Evolutionary conservation across 306 rosid species (phyloP).

Genomic region (Lathyrus oleraceus): DNA sequence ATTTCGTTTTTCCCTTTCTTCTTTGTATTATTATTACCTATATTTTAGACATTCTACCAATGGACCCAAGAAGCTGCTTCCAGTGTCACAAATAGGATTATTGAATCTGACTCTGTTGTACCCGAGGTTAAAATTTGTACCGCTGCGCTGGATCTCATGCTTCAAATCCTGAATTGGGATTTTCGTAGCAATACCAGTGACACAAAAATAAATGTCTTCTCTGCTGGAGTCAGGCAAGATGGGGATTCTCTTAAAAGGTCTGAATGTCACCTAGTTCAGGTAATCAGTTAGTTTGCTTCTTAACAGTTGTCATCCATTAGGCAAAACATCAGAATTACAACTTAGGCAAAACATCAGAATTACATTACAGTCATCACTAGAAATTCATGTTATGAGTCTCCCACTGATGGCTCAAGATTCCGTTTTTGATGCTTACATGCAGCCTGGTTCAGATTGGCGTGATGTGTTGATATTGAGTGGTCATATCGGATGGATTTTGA

Average conservation of each 20-base stretch:
- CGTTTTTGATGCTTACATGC: conserved; percentile 47
- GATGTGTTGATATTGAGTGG: conserved; percentile 74
- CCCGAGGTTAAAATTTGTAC: conserved; percentile 88
- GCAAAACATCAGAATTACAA: background rate
- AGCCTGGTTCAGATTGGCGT: conserved; percentile 93
- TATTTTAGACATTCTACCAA: conserved; percentile 65
- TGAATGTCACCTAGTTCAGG: conserved; percentile 89
- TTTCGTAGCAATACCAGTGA: conserved; percentile 51
- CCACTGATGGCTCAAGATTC: conserved; percentile 26
- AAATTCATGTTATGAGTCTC: conserved; percentile 27
- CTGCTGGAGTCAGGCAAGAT: conserved; percentile 59
- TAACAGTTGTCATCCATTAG: conserved; percentile 24
- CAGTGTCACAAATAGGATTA: conserved; percentile 72
- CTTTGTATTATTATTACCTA: conserved; percentile 20
- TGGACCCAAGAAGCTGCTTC: conserved; percentile 92
- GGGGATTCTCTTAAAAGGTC: conserved; percentile 71
- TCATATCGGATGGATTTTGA: conserved; percentile 89
- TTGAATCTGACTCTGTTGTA: conserved; percentile 64
- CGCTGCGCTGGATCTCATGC: conserved; percentile 82
- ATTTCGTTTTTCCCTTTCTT: background rate
- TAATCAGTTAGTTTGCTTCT: conserved; percentile 40
- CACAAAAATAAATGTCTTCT: conserved; percentile 54
- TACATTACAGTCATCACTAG: conserved; percentile 17
- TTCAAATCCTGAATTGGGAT: conserved; percentile 97
- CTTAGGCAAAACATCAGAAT: conserved; percentile 14